Base-by-base conservation (phyloP, 805 yeast genomes). In the Wickerhamiella galacta region DNA sequence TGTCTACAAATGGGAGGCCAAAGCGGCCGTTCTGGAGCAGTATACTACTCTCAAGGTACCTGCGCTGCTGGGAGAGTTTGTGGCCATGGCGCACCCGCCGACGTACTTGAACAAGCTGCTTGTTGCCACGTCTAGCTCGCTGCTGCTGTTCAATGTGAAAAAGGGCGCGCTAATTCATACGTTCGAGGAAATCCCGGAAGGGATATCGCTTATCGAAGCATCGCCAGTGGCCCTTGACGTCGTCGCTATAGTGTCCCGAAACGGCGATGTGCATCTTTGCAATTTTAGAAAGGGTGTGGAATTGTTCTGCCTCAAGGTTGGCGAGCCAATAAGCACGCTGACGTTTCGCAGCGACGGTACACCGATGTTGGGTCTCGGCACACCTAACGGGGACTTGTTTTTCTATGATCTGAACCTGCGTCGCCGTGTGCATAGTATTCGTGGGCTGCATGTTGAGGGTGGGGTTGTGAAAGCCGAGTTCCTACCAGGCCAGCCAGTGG, bases 281-380 rank as follows among this genome's bases (percentile, higher is more conserved):
- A 74, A 92, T 49, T 46, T 90, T 40, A 72, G 69, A 43, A 73
- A 70, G 44, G 90, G 72, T 16, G 66, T 57, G 37, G 53, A 58
- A 3, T 46, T 70, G 70, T 44, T 72, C 70, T 52, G 60, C 3
- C 52, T 64, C 16, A 43, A 51, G n/a, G 48, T 56, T 8, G 52
- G 52, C 7, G 57, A 60, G 33, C 51, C 64, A 11, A 51, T 68
- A 11, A 52, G 65, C 0, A 63, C 92, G 0, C 44, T 87, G 15
- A 77, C 95, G 1, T 87, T 92, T 60, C 48, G 96, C 56, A 80
- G 94, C 2, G 98, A 90, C 52, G 93, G 92, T 0, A 65, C 75
- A 2, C 64, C 92, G 3, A 93, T 85, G 54, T 44, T 85, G 31
- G 92, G 80, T 10, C 72, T 78, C 12, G 90, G 87, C 9, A 66